These are phyloP conservation scores for Aspergillus proliferans DNA, from an alignment of 2,329 filamentous ascomycete genomes.

Conservation along the genomic window DNA sequence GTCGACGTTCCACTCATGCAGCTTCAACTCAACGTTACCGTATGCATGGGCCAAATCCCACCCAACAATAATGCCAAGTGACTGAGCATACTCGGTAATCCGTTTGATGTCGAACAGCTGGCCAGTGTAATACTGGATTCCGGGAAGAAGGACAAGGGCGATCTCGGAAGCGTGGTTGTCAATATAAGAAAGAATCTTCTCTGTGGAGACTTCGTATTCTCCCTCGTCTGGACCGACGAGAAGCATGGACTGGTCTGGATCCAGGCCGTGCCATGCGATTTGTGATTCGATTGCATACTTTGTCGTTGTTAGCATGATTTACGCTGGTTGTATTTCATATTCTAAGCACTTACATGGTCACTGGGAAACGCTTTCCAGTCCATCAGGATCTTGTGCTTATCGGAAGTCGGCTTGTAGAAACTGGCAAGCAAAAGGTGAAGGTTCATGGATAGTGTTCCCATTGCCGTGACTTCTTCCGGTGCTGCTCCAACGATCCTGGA, in stretches of 20 bases:
- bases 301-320: conserved; percentile 6
- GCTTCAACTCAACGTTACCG: conserved; percentile 68
- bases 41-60: conserved; percentile 85
- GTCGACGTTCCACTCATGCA: conserved; percentile 85
- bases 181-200: conserved; percentile 65
- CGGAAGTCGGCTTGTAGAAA: conserved; percentile 66
- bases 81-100: conserved; percentile 70
- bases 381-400: conserved; percentile 67
- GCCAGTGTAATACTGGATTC: conserved; percentile 86
- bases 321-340: background rate
- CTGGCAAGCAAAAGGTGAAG: conserved; percentile 73
- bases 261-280: conserved; percentile 61
- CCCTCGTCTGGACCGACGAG: conserved; percentile 59
- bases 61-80: conserved; percentile 63
- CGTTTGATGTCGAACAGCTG: conserved; percentile 73
- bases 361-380: conserved; percentile 86
- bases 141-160: conserved; percentile 72
- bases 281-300: conserved; percentile 80
- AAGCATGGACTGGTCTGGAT: conserved; percentile 63
- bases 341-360: conserved; percentile 56
- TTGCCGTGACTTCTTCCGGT: conserved; percentile 68
- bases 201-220: conserved; percentile 58
- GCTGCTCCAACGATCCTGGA: conserved; percentile 67
- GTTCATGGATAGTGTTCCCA: conserved; percentile 79
- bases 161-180: conserved; percentile 65